phyloP scores from a whole-genome alignment of 2,329 filamentous ascomycete genomes.

The Cladophialophora immunda region DNA sequence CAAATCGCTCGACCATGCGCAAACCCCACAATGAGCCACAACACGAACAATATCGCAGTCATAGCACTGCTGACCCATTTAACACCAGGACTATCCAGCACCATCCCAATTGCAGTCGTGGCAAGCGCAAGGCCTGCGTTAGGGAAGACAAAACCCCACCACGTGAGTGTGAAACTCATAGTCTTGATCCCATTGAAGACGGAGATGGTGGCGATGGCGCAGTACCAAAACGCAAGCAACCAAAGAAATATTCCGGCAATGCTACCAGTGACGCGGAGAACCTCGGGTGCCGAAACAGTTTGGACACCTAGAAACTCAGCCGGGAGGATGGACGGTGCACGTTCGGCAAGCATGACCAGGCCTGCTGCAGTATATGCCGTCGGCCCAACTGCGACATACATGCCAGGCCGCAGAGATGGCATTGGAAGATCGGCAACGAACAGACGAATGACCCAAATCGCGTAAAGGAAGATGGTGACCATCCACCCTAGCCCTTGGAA shows the following conservation, averaged over 20 bases:
- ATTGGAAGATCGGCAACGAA: conserved; percentile 7
- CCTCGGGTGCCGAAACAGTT: conserved; percentile 11
- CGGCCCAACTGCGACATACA: conserved; percentile 30
- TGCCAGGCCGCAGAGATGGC: conserved; percentile 22
- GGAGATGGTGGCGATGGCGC: conserved; percentile 19
- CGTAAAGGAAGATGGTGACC: conserved; percentile 75
- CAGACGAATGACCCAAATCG: conserved; percentile 69
- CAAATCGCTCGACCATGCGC: conserved; percentile 60
- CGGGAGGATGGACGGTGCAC: conserved; percentile 18
- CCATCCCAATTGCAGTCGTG: conserved; percentile 64
- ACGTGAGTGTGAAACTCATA: conserved; percentile 57
- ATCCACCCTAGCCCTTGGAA: conserved; percentile 75
- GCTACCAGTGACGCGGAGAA: conserved; percentile 14
- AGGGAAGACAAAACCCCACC: conserved; percentile 73
- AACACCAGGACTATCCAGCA: conserved; percentile 60
- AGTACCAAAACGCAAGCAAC: conserved; percentile 32
- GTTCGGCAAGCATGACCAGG: conserved; percentile 22
- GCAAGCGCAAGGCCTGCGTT: conserved; percentile 70
- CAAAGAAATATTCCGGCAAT: conserved; percentile 25
- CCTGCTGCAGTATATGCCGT: conserved; percentile 25
- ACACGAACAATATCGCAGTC: conserved; percentile 50
- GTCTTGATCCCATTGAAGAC: conserved; percentile 4
- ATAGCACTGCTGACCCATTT: conserved; percentile 63
- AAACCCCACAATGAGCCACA: conserved; percentile 63
- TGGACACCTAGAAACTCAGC: conserved; percentile 22